phyloP scores from a whole-genome alignment of 306 rosid genomes.

The Vigna trinervia region DNA sequence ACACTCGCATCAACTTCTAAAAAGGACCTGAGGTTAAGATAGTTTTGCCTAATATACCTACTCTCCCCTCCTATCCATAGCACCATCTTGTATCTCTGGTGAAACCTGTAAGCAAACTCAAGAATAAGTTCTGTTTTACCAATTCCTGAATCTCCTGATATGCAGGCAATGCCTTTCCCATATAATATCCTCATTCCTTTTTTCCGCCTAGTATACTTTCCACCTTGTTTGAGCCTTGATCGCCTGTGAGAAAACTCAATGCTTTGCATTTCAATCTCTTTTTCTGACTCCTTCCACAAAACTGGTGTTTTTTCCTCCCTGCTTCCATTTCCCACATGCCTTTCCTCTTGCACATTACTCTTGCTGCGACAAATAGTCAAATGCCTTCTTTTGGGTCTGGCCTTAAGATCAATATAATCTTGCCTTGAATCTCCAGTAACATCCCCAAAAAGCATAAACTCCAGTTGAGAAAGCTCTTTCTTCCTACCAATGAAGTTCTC shows the following conservation, averaged over 20 bases:
- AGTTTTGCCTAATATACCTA: constrained; percentile 82
- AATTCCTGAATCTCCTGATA: constrained; percentile 85
- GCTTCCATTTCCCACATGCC: constrained; percentile 49
- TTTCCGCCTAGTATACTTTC: constrained; percentile 62
- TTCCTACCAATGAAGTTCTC: constrained; percentile 83
- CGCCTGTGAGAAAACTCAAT: constrained; percentile 61
- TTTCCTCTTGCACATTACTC: constrained; percentile 62
- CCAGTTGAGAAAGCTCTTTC: constrained; percentile 81
- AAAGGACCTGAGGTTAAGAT: constrained; percentile 72
- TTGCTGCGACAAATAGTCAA: constrained; percentile 64
- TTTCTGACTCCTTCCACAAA: constrained; percentile 89
- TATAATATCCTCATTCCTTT: constrained; percentile 64
- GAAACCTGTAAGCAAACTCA: constrained; percentile 89
- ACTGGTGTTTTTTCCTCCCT: constrained; percentile 79
- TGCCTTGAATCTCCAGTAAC: constrained; percentile 73
- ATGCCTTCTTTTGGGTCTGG: constrained; percentile 52
- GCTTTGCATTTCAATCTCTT: constrained; percentile 83
- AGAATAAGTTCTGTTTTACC: constrained; percentile 92
- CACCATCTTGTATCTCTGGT: constrained; percentile 88
- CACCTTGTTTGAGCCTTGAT: constrained; percentile 57
- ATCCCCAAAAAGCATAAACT: constrained; percentile 83
- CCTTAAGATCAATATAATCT: constrained; percentile 85
- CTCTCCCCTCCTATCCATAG: constrained; percentile 91
- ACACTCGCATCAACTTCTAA: constrained; percentile 84
- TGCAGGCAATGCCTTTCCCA: constrained; percentile 89